phyloP scores from a whole-genome alignment of 2,329 filamentous ascomycete genomes.

The Fusarium penzigii region DNA sequence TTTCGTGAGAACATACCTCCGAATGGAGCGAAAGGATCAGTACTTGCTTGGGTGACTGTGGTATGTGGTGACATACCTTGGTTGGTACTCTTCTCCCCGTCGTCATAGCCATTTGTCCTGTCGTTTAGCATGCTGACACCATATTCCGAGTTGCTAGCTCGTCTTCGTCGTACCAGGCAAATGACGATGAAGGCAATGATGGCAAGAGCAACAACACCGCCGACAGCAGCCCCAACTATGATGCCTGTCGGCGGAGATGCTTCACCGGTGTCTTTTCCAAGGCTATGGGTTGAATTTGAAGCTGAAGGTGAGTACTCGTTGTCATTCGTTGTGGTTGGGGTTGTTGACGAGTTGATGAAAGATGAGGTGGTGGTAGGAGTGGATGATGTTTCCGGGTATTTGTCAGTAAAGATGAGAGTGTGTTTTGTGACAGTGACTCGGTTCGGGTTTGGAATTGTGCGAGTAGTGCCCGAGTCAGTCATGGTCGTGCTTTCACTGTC shows the following conservation, averaged over 20 bases:
- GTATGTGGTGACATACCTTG: conserved; percentile 29
- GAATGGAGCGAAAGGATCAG: conserved; percentile 46
- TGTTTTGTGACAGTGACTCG: conserved; percentile 38
- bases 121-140: conserved; percentile 6
- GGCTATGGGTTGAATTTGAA: not conserved
- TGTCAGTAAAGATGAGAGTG: conserved; percentile 34
- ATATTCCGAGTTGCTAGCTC: conserved; percentile 5
- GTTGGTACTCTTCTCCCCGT: conserved; percentile 31
- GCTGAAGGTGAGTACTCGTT: conserved; percentile 11
- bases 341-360: conserved; percentile 1
- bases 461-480: conserved; percentile 40
- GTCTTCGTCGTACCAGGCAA: conserved; percentile 23
- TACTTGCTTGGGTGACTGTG: conserved; percentile 24
- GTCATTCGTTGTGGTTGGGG: conserved; percentile 7
- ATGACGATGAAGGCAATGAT: conserved; percentile 26
- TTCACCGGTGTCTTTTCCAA: not conserved
- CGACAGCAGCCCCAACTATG: conserved; percentile 37
- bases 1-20: conserved; percentile 39
- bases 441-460: conserved; percentile 37
- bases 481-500: conserved; percentile 15
- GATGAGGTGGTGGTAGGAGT: conserved; percentile 8
- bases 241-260: conserved; percentile 30
- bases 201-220: conserved; percentile 29
- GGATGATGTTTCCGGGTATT: conserved; percentile 19
- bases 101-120: conserved; percentile 7